Evolutionary conservation across 192 early-diverging fungal genomes (phyloP).

Genomic region (Backusella sp.): DNA sequence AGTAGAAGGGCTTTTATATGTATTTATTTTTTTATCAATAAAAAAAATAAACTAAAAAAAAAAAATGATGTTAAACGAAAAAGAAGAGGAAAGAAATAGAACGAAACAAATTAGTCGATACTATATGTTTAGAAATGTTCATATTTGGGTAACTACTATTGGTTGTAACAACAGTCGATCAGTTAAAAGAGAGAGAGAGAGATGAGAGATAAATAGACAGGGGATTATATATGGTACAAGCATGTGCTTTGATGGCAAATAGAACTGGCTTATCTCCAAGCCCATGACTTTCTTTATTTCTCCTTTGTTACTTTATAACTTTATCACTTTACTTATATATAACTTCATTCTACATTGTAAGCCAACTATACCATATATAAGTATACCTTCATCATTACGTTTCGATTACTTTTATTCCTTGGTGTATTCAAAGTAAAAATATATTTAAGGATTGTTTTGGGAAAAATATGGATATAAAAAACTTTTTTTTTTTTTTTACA

Average conservation of each 20-base stretch:
- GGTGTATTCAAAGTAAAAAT: not conserved
- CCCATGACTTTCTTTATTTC: not conserved
- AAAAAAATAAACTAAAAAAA: constrained; percentile 7
- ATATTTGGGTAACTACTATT: not conserved
- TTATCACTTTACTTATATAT: not conserved
- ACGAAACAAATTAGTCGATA: not conserved
- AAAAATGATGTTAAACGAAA: not conserved
- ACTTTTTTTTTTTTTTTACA: not conserved
- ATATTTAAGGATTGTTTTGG: not conserved
- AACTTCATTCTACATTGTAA: not conserved
- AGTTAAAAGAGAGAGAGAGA: not conserved
- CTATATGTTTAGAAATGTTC: not conserved
- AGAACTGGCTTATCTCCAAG: not conserved
- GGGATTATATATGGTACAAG: not conserved
- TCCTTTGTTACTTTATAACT: not conserved
- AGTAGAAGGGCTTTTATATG: not conserved
- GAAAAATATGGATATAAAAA: not conserved
- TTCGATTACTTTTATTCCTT: not conserved
- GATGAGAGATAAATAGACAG: not conserved
- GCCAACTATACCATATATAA: no score
- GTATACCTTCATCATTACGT: not conserved
- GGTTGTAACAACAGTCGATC: not conserved
- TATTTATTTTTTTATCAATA: not conserved
- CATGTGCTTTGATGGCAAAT: constrained; percentile 9
- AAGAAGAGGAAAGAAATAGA: constrained; percentile 3